A percentile compares a stretch with the other conserved stretches of the same genome.
These are phyloP conservation scores for Solanum clarkiae DNA, from an alignment of 257 asterid genomes.

Conservation along the genomic window DNA sequence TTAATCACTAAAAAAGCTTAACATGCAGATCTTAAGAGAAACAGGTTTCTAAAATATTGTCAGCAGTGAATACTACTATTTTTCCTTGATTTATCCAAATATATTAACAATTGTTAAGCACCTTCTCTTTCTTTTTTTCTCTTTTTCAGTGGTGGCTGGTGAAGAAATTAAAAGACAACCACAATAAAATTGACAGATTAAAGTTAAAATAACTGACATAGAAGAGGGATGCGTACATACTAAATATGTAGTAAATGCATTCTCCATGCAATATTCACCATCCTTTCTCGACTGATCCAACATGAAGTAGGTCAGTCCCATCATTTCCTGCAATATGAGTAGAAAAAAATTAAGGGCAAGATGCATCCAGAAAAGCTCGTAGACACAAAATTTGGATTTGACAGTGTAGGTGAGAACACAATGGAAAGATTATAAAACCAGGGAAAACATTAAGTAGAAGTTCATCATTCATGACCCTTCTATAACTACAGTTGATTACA, in stretches of 20 bases:
- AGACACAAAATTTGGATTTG: not conserved
- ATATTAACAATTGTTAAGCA: not conserved
- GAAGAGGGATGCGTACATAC: constrained; percentile 25
- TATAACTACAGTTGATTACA: not conserved
- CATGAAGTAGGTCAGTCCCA: constrained; percentile 89
- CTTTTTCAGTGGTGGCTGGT: not conserved
- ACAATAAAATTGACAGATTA: not conserved
- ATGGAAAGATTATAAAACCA: not conserved
- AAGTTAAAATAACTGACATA: not conserved
- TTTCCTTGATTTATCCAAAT: not conserved
- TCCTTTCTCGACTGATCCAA: constrained; percentile 87
- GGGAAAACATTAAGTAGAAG: not conserved
- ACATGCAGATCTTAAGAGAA: not conserved
- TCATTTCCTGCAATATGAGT: constrained; percentile 67
- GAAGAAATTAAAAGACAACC: constrained; percentile 3
- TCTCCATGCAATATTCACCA: constrained; percentile 97
- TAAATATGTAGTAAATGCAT: constrained; percentile 71
- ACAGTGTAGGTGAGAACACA: not conserved
- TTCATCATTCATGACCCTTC: not conserved
- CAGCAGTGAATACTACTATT: not conserved
- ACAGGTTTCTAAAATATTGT: not conserved
- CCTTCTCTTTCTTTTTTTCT: not conserved
- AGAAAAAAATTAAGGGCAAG: not conserved
- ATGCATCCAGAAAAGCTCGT: not conserved
- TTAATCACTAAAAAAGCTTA: not conserved